Evolutionary conservation across 768 basidiomycete genomes (phyloP), one percentile per base, ranked within the genome.

Genomic region (Coprinopsis marcescibilis): DNA sequence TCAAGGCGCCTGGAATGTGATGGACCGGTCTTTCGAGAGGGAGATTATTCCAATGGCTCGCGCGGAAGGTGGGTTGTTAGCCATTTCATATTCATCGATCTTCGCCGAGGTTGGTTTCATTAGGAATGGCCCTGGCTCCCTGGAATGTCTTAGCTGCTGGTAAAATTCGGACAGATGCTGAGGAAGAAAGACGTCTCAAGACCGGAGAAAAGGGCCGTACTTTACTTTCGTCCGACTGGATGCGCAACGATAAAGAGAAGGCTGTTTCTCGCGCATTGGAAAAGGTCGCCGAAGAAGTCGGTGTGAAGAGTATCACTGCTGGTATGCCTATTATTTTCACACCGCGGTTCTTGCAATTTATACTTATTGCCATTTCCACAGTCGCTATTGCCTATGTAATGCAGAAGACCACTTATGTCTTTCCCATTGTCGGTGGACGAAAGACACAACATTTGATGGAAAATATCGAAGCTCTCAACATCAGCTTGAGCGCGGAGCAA

Each of bases 381-480:
- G 74, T 77, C 3, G 75, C 75, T 10, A 72, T 80, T 49, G 74
- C 75, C 11, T 78, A 77, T 48, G 59, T 79, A 11, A 62, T 80
- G 61, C 72, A 77, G 36, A 81, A 78, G 57, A 65, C 71, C 4
- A 68, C 74, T 0, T 76, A 67, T 41, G 73, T 76, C 0, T 78
- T 78, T 60, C 75, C 75, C 0, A 64, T 78, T 46, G 57, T 78
- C 23, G 75, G 76, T 3, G 72, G 75, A 0, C 66, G 75, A 39
- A 80, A 77, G 52, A 60, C 76, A 30, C 74, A 76, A 54, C 73
- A 80, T 33, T 57, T 80, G n/a, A 43, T 62, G 37, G 68, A 67
- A 30, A 81, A 78, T 54, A 48, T 79, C 15, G 68, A 77, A 53
- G 75, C 77, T 3, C 57, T 80, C 4, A 65, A 67, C 12, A 71